Evolutionary conservation across 306 rosid genomes (phyloP), one percentile per base, ranked within the genome.

Genomic region (Acacia crassicarpa): DNA sequence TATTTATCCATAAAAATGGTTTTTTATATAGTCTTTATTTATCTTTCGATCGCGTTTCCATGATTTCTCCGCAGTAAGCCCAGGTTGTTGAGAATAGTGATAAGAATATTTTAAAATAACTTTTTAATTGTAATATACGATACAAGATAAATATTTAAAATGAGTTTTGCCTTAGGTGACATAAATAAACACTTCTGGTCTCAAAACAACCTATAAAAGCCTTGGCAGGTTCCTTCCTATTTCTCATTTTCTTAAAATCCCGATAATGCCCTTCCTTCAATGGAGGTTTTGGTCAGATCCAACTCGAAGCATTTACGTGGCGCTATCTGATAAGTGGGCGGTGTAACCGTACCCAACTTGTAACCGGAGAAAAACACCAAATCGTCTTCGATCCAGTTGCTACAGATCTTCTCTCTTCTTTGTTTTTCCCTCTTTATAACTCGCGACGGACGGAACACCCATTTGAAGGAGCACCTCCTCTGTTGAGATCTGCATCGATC

Each of bases 401-500:
- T 0, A 10, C 67, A 35, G 22, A 16, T 38, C 68, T 67, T 11
- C 1, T 1, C 13, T 66, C 23, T 35, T 20, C 49, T 56, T 45
- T 41, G 45, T 82, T 65, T 80, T 30, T 77, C 81, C 33, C 15
- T 66, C 43, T 44, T 44, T 74, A 48, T 23, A 83, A 40, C 67
- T 4, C 72, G 61, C 71, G 35, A 38, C 54, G 30, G 61, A 63
- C 73, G 5, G n/a, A 46, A 56, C 69, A 10, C 15, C 67, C 56
- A 59, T 72, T 75, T 44, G 20, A 84, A 82, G 68, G 33, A 19
- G 16, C 49, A 22, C 38, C 12, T 72, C 14, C 7, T 73, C 27
- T 49, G 27, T 30, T 4, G 22, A 84, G 88, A 87, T 85, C 88
- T 81, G 17, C 10, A 30, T 23, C 27, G 78, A 86, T 78, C 86